Evolutionary conservation across 805 yeast species (phyloP), one percentile per base, ranked within the genome.

Genomic region (Starmera dryadoides): DNA sequence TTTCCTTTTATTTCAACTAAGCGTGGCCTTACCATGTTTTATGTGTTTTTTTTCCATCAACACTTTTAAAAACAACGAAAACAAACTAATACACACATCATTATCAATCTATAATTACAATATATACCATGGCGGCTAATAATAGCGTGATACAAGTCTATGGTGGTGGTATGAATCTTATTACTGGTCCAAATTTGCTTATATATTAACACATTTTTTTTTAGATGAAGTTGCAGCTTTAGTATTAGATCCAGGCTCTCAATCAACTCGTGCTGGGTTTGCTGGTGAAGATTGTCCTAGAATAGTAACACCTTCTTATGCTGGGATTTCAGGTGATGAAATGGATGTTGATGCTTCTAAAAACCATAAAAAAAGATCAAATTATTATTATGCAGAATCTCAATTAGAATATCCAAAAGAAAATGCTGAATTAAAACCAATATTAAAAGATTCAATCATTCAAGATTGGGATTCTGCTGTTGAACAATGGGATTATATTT

Each of bases 201-300:
- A 10, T 17, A 7, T 22, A 9, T 10, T n/a, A 11, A 11, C 20
- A 3, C n/a, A 9, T 21, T 15, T 19, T 35, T 4, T 1, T 16
- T 17, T 18, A 50, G 93, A 91, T 63, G 98, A 91, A 59, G 81
- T 93, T 46, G 79, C 87, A 46, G 95, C 98, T 21, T 71, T 93
- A 3, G 95, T 91, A 26, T 68, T 91, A 20, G 98, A 93, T 55
- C 89, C 95, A 2, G 98, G 98, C 28, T 81, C 96, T 10, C 77
- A 71, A 44, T 66, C 77, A 43, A 87, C 96, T 6, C 77, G 91
- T 39, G 77, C 82, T 16, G 98, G 98, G 2, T 88, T 77, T 60
- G 89, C 97, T 3, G 98, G 98, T 10, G 91, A 87, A 41, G 96
- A 89, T 56, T 72, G 77, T 39, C 98, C 98, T 11, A 75, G 81